Base-by-base conservation (phyloP, 129 eudicot genomes). In the Logfia minima region DNA sequence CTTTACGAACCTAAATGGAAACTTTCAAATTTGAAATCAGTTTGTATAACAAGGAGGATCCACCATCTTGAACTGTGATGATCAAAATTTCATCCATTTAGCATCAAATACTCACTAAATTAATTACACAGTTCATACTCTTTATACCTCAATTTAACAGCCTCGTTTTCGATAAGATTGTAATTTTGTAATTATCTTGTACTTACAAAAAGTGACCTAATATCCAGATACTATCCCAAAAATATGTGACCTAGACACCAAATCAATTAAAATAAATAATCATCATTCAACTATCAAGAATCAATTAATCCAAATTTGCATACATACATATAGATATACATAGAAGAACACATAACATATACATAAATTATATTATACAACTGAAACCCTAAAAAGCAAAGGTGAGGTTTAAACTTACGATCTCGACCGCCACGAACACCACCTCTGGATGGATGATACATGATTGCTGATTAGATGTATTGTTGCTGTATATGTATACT, bases 361-460 rank as follows among this genome's bases (percentile, higher is more conserved):
- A 28, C 29, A 37, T 58, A 11, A 63, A 62, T 28, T 63, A 3
- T n/a, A 63, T 9, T 63, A 23, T 23, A 4, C 10, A 63, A 26
- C 26, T 28, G 17, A 26, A 28, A 83, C 84, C 87, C 82, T 78
- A 81, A 58, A 68, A 67, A 52, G 29, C 32, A 24, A 68, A 32
- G 34, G 14, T 18, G 68, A 71, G 68, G n/a, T 68, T 59, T 73
- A 53, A 58, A 78, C 98, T 88, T 93, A 93, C 98, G 98, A 93
- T 93, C 98, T 64, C 96, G 96, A 77, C 98, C 98, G 51, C 98
- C 98, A 48, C 98, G 97, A 81, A 90, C 97, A 60, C 98, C 98
- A 3, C 97, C 98, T 87, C 98, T 87, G 4, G 97, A 66, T 1
- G 97, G 98, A 86, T 93, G 98, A 87, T 90, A 93, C 97, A 93